phyloP scores from a whole-genome alignment of 2,329 filamentous ascomycete species.

The Hymenoscyphus fructigenus region DNA sequence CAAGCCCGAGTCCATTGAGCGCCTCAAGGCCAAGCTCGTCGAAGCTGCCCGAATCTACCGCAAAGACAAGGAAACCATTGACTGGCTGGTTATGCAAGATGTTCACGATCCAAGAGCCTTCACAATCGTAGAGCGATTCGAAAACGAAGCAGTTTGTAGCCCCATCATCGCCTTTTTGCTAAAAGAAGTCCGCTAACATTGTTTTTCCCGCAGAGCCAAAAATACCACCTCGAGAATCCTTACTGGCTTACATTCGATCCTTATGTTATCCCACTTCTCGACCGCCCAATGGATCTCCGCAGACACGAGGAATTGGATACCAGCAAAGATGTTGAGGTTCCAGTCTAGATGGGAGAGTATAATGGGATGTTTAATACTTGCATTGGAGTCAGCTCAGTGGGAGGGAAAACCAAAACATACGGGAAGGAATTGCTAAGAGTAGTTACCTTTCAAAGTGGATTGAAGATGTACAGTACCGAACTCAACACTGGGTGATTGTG shows the following conservation, averaged over 20 bases:
- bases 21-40: constrained; percentile 69
- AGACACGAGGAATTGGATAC: constrained; percentile 67
- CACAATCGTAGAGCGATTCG: constrained; percentile 73
- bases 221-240: constrained; percentile 56
- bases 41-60: constrained; percentile 73
- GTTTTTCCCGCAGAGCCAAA: constrained; percentile 46
- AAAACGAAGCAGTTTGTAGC: constrained; percentile 54
- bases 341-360: constrained; percentile 22
- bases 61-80: constrained; percentile 67
- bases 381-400: neutral
- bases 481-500: neutral
- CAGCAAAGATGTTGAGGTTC: constrained; percentile 47
- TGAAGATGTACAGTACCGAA: neutral
- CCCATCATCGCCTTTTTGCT: neutral
- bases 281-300: constrained; percentile 67
- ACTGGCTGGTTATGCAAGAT: constrained; percentile 77
- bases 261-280: constrained; percentile 68
- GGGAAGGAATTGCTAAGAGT: neutral
- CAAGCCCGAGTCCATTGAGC: constrained; percentile 60
- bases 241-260: constrained; percentile 66
- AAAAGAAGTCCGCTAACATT: neutral
- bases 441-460: neutral
- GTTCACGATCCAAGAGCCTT: constrained; percentile 67
- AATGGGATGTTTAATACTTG: neutral
- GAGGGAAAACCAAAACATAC: neutral